Evolutionary conservation across 2,329 filamentous ascomycete species (phyloP).

Genomic region (Orbilia oligospora): DNA sequence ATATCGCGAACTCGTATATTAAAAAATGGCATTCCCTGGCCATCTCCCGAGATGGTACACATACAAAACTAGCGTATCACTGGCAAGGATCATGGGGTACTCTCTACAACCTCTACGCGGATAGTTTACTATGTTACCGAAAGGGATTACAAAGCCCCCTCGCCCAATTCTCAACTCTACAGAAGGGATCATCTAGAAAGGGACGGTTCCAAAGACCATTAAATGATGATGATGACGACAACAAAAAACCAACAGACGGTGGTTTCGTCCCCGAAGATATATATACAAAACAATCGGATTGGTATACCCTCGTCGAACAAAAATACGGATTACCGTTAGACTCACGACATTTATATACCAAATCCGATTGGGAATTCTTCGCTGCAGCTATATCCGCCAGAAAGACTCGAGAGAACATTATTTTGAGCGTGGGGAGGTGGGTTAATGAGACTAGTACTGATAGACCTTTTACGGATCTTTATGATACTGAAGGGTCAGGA

Average conservation of each 20-base stretch:
- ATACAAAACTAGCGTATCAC: constrained; percentile 84
- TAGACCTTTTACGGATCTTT: constrained; percentile 83
- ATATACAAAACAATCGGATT: constrained; percentile 83
- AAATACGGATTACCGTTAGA: constrained; percentile 87
- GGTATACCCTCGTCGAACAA: constrained; percentile 84
- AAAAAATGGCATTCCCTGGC: constrained; percentile 79
- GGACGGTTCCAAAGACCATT: constrained; percentile 5
- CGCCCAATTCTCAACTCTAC: constrained; percentile 60
- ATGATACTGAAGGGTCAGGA: constrained; percentile 82
- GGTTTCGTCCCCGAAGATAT: constrained; percentile 78
- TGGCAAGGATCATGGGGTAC: constrained; percentile 86
- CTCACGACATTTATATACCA: constrained; percentile 85
- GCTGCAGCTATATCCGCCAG: constrained; percentile 82
- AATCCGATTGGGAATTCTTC: constrained; percentile 93
- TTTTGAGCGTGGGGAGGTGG: constrained; percentile 82
- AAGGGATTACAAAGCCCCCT: constrained; percentile 55
- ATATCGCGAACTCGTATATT: constrained; percentile 78
- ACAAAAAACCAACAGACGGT: not conserved
- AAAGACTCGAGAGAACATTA: constrained; percentile 78
- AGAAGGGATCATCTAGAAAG: constrained; percentile 57
- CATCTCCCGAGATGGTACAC: constrained; percentile 78
- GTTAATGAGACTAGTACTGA: constrained; percentile 86
- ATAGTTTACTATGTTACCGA: constrained; percentile 85
- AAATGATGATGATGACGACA: not conserved
- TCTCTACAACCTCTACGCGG: constrained; percentile 87